Base-by-base conservation (phyloP, 768 basidiomycete species). In the Suillus bovinus region DNA sequence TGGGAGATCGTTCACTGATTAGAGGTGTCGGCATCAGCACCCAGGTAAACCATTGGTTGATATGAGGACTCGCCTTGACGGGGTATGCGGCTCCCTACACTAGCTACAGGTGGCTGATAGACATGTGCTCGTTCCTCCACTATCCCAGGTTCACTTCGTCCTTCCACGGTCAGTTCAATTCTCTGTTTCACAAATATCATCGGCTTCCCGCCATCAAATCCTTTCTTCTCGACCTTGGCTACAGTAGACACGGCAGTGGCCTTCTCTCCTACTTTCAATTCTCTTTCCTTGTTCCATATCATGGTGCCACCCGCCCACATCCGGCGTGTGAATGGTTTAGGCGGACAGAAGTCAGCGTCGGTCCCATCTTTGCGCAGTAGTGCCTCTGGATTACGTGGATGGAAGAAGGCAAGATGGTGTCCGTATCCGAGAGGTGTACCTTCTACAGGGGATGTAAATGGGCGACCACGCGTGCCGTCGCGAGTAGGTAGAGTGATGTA, bases 301-400 rank as follows among this genome's bases (percentile, higher is more conserved):
- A 92, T 86, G 67, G 75, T 81, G 4, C 90, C 91, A 24, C 87
- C 82, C 3, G 88, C 89, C 90, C 90, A 93, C 91, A 92, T 93
- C n/a, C 90, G 79, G 61, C 86, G 80, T 31, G 85, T 83, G 74
- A 90, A 91, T 3, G 90, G 90, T 56, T 81, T 77, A 0, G 90
- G 90, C 2, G 90, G 89, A 66, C 86, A 86, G 58, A 90, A 86
- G 54, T 87, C 85, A 1, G 82, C 79, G 58, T 90, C 90, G 14
- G 90, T 91, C 17, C 89, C 90, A 67, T 92, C 90, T n/a, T 78
- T 66, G 14, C 86, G 81, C 42, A 92, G 78, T 22, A 72, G 70
- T 14, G 69, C 56, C 69, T 90, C 88, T 0, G 89, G 83, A 39
- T 80, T 81, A 36, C 84, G 82, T 4, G 84, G 82, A 61, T 90